phyloP scores from a whole-genome alignment of 495 filamentous ascomycete genomes.

The Apiosordaria backusii region DNA sequence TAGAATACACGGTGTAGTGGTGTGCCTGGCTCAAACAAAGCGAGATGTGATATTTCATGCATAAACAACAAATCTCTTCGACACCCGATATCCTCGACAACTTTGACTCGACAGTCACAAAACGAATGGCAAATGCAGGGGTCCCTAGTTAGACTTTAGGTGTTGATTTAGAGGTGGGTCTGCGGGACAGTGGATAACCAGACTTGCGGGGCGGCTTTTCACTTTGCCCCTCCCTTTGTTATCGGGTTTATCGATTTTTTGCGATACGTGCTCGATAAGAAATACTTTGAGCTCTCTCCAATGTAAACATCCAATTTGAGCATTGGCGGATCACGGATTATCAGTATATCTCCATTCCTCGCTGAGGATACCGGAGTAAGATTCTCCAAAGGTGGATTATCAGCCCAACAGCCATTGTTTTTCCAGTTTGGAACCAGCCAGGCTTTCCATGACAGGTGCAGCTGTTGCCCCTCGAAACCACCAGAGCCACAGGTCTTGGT shows the following conservation, averaged over 20 bases:
- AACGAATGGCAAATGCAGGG: not conserved
- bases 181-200: constrained; percentile 1
- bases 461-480: not conserved
- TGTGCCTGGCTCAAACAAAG: not conserved
- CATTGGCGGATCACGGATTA: no score
- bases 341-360: no score
- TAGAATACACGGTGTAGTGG: not conserved
- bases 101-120: not conserved
- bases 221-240: not conserved
- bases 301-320: no score
- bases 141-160: not conserved
- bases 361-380: not conserved
- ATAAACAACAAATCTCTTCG: not conserved
- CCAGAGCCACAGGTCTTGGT: not conserved
- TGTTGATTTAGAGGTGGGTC: not conserved
- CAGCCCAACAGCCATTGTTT: not conserved
- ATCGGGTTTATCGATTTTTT: not conserved
- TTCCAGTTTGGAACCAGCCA: not conserved
- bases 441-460: not conserved
- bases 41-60: not conserved
- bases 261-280: not conserved
- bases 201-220: not conserved
- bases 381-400: not conserved
- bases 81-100: not conserved
- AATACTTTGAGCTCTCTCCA: no score